Conservation (phyloP, 2,329 filamentous ascomycete genomes). For the Claviceps sp. region DNA sequence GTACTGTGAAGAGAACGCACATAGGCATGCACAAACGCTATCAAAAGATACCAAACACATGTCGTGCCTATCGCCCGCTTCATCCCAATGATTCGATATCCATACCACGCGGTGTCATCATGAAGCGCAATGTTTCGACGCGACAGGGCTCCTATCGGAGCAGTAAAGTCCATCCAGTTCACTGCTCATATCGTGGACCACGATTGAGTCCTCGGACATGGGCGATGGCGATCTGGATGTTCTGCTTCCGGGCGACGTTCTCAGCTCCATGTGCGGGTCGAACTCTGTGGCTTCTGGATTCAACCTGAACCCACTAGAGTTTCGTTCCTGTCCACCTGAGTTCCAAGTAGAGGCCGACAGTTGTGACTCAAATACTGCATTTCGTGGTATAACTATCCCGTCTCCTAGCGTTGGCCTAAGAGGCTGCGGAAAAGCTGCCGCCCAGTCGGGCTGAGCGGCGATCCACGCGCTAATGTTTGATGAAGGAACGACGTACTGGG, state of each 20-base stretch:
- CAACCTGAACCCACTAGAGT: neutral
- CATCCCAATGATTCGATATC: neutral
- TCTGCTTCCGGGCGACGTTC: neutral
- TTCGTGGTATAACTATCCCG: neutral
- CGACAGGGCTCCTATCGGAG: neutral
- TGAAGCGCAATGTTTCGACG: neutral
- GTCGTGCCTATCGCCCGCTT: neutral
- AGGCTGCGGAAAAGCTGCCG: neutral
- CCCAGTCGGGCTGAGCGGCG: constrained; percentile 3
- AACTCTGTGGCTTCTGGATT: constrained; percentile 7
- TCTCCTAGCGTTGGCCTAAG: constrained; percentile 6
- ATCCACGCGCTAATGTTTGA: constrained; percentile 5
- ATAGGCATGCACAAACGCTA: neutral
- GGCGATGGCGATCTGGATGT: neutral
- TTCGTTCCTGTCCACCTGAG: neutral
- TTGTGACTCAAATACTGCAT: neutral
- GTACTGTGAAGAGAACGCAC: neutral
- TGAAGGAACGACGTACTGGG: neutral
- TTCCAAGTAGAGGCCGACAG: neutral
- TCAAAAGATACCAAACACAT: neutral
- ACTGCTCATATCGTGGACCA: neutral
- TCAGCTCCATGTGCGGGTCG: neutral
- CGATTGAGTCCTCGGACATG: neutral
- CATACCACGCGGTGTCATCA: neutral
- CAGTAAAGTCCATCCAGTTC: neutral